A percentile compares a stretch with the other conserved stretches of the same genome.
Evolutionary conservation across 352 stramenopile species (phyloP).

Genomic region (Aphanomyces astaci): DNA sequence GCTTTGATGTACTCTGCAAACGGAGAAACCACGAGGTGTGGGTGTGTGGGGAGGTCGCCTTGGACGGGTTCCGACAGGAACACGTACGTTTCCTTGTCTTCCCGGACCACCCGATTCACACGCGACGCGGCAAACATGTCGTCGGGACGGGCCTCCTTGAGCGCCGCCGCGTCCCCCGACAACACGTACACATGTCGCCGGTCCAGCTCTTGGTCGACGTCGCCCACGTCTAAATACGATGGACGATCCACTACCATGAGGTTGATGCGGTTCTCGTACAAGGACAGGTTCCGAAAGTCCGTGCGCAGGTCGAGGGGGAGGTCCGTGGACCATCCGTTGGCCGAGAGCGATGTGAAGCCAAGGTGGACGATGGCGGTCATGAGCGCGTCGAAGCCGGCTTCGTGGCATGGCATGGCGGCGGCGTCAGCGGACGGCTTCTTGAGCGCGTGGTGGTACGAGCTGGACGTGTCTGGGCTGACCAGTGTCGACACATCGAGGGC

Average conservation of each 20-base stretch:
- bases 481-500: slow-evolving; percentile 44
- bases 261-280: slow-evolving; percentile 66
- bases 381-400: slow-evolving; percentile 80
- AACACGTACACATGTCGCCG: slow-evolving; percentile 55
- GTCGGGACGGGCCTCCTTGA: slow-evolving; percentile 51
- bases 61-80: slow-evolving; percentile 26
- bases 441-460: slow-evolving; percentile 53
- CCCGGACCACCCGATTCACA: slow-evolving; percentile 52
- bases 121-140: slow-evolving; percentile 55
- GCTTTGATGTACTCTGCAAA: slow-evolving; percentile 9
- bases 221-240: slow-evolving; percentile 44
- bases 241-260: slow-evolving; percentile 66
- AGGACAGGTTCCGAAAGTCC: slow-evolving; percentile 40
- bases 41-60: neutral
- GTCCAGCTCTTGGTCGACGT: slow-evolving; percentile 54
- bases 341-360: slow-evolving; percentile 50
- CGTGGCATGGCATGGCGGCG: slow-evolving; percentile 58
- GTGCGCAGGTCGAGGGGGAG: slow-evolving; percentile 30
- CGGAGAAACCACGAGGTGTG: neutral
- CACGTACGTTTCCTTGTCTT: slow-evolving; percentile 55
- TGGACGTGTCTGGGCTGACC: slow-evolving; percentile 46
- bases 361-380: slow-evolving; percentile 79
- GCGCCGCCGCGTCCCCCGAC: slow-evolving; percentile 47
- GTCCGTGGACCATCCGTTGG: slow-evolving; percentile 37
- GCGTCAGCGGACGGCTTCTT: slow-evolving; percentile 40